These are phyloP conservation scores for Colletotrichum brevisporum DNA, from an alignment of 2,329 filamentous ascomycete genomes.

Conservation along the genomic window DNA sequence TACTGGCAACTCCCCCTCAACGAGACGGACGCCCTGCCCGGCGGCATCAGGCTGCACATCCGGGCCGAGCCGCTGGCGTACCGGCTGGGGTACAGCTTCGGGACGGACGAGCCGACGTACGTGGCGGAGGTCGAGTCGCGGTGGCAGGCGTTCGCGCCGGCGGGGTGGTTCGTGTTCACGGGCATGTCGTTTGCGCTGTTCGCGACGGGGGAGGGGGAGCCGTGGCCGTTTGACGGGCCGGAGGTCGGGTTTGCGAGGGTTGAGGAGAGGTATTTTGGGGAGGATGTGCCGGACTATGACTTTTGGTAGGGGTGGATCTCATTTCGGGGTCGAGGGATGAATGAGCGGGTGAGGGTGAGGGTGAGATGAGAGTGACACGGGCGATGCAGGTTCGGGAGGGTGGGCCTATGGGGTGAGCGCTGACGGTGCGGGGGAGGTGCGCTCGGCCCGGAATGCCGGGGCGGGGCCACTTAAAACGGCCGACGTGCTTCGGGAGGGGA, in stretches of 20 bases:
- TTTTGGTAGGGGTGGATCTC: neutral
- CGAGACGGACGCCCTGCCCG: constrained; percentile 12
- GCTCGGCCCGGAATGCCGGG: constrained; percentile 33
- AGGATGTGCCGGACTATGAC: constrained; percentile 36
- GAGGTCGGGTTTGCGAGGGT: constrained; percentile 43
- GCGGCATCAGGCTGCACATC: constrained; percentile 41
- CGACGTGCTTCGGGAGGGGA: neutral
- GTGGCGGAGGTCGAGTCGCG: constrained; percentile 25
- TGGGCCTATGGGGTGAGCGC: constrained; percentile 2
- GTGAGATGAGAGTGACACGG: neutral
- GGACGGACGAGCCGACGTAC: constrained; percentile 26
- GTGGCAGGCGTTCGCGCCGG: constrained; percentile 37
- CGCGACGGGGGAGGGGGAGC: constrained; percentile 43
- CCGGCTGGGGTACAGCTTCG: constrained; percentile 43
- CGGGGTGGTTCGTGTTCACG: constrained; percentile 39
- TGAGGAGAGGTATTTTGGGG: constrained; percentile 42
- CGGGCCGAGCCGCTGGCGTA: constrained; percentile 43
- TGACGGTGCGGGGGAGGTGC: constrained; percentile 12
- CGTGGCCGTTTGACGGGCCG: constrained; percentile 42
- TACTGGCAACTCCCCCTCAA: constrained; percentile 29
- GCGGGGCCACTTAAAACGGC: constrained; percentile 9
- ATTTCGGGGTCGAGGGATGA: neutral
- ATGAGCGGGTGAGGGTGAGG: neutral
- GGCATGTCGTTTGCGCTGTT: constrained; percentile 44
- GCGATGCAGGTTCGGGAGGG: neutral